Evolutionary conservation across 164 flowering plant genomes (phyloP), one percentile per base, ranked within the genome.

Genomic region (Umbilicus rupestris): DNA sequence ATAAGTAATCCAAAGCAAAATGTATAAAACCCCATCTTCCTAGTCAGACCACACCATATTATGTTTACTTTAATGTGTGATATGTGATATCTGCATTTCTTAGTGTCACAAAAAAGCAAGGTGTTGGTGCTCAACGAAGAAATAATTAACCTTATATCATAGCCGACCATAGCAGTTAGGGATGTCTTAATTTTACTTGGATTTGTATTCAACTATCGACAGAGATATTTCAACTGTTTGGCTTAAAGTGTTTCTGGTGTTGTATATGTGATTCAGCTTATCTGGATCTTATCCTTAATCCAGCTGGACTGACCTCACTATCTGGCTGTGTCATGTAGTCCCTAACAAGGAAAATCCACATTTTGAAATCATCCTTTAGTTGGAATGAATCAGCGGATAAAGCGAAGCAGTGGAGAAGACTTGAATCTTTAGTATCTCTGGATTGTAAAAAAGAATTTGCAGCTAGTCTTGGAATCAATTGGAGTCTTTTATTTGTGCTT

Each of bases 1-100:
- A 49, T 49, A 49, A 52, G 58, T 52, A 52, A 52, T 52, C 58
- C 15, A 52, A 52, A 52, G 29, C 58, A 28, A 52, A 52, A 52
- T 15, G 58, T 52, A 52, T 24, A 52, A 20, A 52, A 52, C 30
- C 9, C 58, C 58, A 52, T 52, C 29, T 52, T 49, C 58, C 58
- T 22, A 52, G 58, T 52, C 58, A 52, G 58, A 9, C 30, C 58
- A 52, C 58, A 52, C 58, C 29, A 52, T 52, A 6, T 3, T 11
- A 1, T 26, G 58, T 0, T 10, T 5, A 52, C 58, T 52, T 52
- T 52, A 24, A 9, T 24, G 58, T 19, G 19, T 55, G 60, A 55
- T 26, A 55, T 52, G 58, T 52, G 60, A 52, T 52, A 52, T 52
- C 58, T 26, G 29, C 58, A 52, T 24, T 12, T 26, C 58, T 16